Conservation (phyloP, 83 land plant genomes). For the Diphasiastrum complanatum region DNA sequence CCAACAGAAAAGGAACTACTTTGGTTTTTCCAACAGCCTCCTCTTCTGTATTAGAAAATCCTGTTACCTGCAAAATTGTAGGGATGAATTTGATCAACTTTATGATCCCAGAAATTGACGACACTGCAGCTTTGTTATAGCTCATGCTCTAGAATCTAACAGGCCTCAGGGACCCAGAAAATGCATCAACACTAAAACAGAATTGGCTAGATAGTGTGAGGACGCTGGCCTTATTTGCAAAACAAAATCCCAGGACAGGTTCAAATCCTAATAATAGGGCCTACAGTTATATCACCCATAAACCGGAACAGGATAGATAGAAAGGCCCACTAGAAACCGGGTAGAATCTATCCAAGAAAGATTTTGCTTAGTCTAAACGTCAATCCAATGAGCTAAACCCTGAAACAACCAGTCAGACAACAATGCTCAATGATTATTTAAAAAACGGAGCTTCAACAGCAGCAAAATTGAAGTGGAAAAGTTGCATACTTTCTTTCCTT, state of each 20-base stretch:
- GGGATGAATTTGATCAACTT: background rate
- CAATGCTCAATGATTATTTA: background rate
- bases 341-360: no score
- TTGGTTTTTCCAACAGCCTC: slow-evolving; percentile 31
- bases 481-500: slow-evolving; percentile 31
- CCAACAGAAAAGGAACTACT: slow-evolving; percentile 28
- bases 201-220: no score
- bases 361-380: no score
- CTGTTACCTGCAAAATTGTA: slow-evolving; percentile 18
- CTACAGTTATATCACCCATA: no score
- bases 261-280: no score
- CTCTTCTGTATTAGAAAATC: slow-evolving; percentile 37
- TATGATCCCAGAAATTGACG: background rate
- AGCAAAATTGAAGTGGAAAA: background rate
- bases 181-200: no score
- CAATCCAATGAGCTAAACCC: background rate
- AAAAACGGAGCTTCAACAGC: background rate
- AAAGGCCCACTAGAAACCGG: no score
- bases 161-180: background rate
- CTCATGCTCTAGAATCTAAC: background rate
- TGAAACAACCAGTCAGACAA: background rate
- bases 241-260: no score
- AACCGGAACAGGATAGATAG: no score
- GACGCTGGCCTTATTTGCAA: no score
- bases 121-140: background rate